Conservation (phyloP, 2,329 filamentous ascomycete species). For the Lasiodiplodia citricola region DNA sequence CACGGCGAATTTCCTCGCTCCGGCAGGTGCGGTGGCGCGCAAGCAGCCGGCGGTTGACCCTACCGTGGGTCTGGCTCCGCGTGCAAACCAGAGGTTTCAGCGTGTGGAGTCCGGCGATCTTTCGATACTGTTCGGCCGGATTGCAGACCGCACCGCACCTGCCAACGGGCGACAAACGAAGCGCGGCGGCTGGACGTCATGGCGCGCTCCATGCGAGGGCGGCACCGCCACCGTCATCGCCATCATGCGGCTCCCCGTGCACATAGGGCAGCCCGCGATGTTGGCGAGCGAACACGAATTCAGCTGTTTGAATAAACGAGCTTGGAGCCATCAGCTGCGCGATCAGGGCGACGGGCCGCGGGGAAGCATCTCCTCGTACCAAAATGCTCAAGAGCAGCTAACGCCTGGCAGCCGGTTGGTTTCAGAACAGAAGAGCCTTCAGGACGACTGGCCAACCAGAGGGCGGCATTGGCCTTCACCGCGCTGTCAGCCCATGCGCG, state of each 20-base stretch:
- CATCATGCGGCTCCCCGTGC: not conserved
- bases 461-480: not conserved
- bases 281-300: not conserved
- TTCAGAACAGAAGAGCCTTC: not conserved
- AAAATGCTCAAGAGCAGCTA: not conserved
- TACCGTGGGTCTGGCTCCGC: not conserved
- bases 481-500: not conserved
- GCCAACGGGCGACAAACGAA: not conserved
- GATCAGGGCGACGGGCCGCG: not conserved
- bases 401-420: not conserved
- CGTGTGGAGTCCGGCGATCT: not conserved
- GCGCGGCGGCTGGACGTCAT: not conserved
- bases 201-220: not conserved
- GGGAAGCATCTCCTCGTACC: slow-evolving; percentile 4
- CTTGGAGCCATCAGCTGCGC: not conserved
- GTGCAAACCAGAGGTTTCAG: slow-evolving; percentile 3
- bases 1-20: not conserved
- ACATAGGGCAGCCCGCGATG: too few species aligned
- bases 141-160: not conserved
- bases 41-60: not conserved
- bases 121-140: not conserved
- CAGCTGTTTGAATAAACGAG: slow-evolving; percentile 3
- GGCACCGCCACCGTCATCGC: not conserved
- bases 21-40: not conserved
- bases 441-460: not conserved